phyloP scores from a whole-genome alignment of 2,329 filamentous ascomycete species.

The Ophiostoma angusticollis region DNA sequence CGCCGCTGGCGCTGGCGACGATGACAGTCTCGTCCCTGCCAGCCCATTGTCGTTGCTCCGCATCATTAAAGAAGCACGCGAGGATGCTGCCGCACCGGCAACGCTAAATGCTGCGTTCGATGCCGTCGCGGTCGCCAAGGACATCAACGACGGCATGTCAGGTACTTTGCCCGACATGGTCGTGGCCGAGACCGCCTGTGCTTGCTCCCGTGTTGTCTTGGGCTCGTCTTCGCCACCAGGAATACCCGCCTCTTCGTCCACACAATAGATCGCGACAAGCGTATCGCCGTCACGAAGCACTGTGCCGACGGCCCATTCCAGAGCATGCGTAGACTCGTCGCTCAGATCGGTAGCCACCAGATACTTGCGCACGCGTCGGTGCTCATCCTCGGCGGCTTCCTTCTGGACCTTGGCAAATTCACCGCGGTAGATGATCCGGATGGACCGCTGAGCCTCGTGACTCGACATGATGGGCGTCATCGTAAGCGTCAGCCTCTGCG shows the following conservation, averaged over 20 bases:
- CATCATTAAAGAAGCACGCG: conserved; percentile 23
- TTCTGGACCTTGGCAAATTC: conserved; percentile 66
- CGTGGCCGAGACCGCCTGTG: conserved; percentile 56
- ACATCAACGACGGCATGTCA: conserved; percentile 11
- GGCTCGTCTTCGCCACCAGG: conserved; percentile 47
- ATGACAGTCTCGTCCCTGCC: conserved; percentile 16
- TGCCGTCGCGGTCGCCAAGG: conserved; percentile 3
- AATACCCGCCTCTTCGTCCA: conserved; percentile 73
- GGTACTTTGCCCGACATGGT: conserved; percentile 26
- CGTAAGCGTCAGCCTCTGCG: conserved; percentile 70
- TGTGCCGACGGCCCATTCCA: conserved; percentile 96
- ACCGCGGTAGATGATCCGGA: conserved; percentile 82
- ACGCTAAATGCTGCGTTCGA: conserved; percentile 14
- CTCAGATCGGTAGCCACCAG: conserved; percentile 92
- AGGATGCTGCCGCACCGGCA: conserved; percentile 20
- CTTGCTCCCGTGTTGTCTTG: conserved; percentile 64
- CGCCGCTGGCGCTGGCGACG: conserved; percentile 26
- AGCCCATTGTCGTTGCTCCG: conserved; percentile 21
- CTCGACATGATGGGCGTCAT: conserved; percentile 70
- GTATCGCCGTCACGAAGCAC: conserved; percentile 91
- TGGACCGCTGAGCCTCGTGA: conserved; percentile 63
- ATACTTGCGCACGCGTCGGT: conserved; percentile 74
- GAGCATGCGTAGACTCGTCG: conserved; percentile 83
- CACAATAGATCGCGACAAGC: conserved; percentile 81
- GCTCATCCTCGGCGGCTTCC: conserved; percentile 59